Evolutionary conservation across 2,329 filamentous ascomycete genomes (phyloP).

Genomic region (Pseudomassariella vexata): DNA sequence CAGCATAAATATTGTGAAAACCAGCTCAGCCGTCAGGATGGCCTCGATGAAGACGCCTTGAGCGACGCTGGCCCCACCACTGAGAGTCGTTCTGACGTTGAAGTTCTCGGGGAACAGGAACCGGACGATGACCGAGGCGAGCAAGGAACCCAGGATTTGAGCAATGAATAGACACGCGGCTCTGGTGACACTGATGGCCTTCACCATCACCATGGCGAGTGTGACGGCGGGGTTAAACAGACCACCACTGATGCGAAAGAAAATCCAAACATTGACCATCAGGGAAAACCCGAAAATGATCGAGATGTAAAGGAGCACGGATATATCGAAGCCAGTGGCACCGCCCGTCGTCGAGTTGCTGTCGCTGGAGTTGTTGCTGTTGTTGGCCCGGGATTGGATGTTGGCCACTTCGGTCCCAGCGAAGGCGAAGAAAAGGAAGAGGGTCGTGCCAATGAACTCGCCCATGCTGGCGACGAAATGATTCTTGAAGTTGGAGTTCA

Average conservation of each 20-base stretch:
- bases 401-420: constrained; percentile 34
- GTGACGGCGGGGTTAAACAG: constrained; percentile 16
- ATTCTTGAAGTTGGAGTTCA: constrained; percentile 41
- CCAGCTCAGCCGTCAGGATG: constrained; percentile 46
- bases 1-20: constrained; percentile 53
- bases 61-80: constrained; percentile 32
- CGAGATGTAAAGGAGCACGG: constrained; percentile 24
- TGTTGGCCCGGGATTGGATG: constrained; percentile 16
- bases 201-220: constrained; percentile 13
- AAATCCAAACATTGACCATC: constrained; percentile 31
- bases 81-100: constrained; percentile 40
- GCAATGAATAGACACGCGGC: constrained; percentile 9
- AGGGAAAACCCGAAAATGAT: constrained; percentile 27
- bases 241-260: constrained; percentile 28
- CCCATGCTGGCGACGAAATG: constrained; percentile 30
- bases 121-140: constrained; percentile 27
- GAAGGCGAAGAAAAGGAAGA: constrained; percentile 39
- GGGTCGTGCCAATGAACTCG: constrained; percentile 35
- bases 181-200: constrained; percentile 7
- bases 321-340: constrained; percentile 11
- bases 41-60: constrained; percentile 52
- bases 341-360: constrained; percentile 12
- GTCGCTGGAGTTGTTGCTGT: constrained; percentile 4
- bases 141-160: constrained; percentile 12
- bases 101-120: constrained; percentile 39